Evolutionary conservation across 1,284 basidiomycete species (phyloP), one percentile per base, ranked within the genome.

Genomic region (Entoloma clypeatum): DNA sequence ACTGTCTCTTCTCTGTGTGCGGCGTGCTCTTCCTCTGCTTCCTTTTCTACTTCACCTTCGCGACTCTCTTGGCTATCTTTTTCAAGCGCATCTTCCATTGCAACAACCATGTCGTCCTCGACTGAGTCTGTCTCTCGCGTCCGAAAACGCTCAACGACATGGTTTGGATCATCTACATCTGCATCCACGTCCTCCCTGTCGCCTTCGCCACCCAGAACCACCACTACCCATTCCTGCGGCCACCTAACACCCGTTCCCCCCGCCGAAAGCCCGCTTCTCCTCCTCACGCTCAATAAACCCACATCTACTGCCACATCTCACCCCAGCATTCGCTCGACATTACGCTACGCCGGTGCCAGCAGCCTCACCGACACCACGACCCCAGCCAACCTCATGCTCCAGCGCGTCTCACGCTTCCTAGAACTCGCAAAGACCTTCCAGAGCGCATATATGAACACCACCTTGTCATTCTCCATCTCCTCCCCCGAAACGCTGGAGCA

Each of bases 401-500:
- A 64, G 38, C 71, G 69, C 17, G 64, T 80, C 34, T 58, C 67
- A 19, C 65, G 64, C 25, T 58, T 81, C 33, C 55, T 79, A 33
- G 71, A 71, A 49, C 61, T 74, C 1, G 78, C 78, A 10, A 71
- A 69, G 41, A 69, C 69, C n/a, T 66, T 81, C 50, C 78, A 81
- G 53, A 65, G 63, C 18, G 74, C 74, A 18, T 80, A 79, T 49
- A 68, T 78, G 44, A 62, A 64, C 36, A 72, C 75, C 25, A 68
- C 75, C 5, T 61, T 75, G 57, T 76, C 73, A 55, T 59, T 66
- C 26, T 64, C 68, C 10, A 44, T 54, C 10, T 42, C 51, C 14
- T 47, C 55, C 9, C 48, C 44, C 30, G 52, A 50, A 39, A 25
- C 44, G 23, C 51, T 49, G 33, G 54, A 57, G 28, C 35, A 4